Evolutionary conservation across 768 basidiomycete species (phyloP), one percentile per base, ranked within the genome.

Genomic region (Trametes coccinea): DNA sequence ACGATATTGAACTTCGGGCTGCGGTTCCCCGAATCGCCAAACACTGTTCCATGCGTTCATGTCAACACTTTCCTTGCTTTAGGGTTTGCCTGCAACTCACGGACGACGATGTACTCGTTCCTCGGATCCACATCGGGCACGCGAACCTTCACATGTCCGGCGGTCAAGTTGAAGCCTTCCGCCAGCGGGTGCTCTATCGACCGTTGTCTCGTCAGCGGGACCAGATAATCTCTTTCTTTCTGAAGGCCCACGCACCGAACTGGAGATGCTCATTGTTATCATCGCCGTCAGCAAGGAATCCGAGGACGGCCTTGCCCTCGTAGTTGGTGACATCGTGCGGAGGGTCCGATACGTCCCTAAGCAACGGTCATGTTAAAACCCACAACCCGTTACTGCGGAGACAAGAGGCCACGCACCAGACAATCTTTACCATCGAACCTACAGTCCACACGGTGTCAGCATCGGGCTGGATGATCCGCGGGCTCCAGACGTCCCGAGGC

Each of bases 21-120:
- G 8, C 71, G 65, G 63, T 92, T 84, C 10, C 89, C 89, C 13
- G 86, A 88, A 67, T 87, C 84, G 30, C 89, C 89, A 64, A 86
- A 76, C 44, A 88, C 88, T 89, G 60, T 53, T 4, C 39, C 66
- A 37, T 2, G 29, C 59, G 5, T 30, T 5, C 13, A 37, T 17
- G 56, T 31, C 45, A 27, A 31, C 59, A 27, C 57, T 29, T 11
- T 13, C 59, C 41, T 30, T 17, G 10, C 34, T 29, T 22, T 48
- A 30, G 11, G 17, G 5, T 13, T 5, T 58, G 31, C 3, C 37
- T n/a, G 17, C 11, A 40, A 83, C 88, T 77, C 69, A 89, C 89
- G 68, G 61, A 82, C 86, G 68, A 91, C 73, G 56, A 85, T 79
- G 65, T 88, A 91, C 71, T 84, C 76, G 43, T 73, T 62, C 37